Conservation (phyloP, 169 alveolate genomes). For the Perkinsus chesapeaki region DNA sequence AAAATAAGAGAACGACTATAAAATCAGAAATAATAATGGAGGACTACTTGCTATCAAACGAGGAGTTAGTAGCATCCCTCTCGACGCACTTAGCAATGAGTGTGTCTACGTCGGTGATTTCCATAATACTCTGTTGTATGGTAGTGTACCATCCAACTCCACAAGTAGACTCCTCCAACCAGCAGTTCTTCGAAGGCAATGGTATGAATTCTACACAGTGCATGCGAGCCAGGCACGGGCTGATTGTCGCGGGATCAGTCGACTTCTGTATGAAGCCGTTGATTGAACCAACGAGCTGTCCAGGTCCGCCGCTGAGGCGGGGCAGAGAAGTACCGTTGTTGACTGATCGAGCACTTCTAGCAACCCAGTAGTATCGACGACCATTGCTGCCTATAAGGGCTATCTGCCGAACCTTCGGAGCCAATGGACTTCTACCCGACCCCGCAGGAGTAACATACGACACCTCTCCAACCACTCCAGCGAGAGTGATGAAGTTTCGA, state of each 20-base stretch:
- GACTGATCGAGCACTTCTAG: not conserved
- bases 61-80: not conserved
- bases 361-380: not conserved
- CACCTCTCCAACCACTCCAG: not conserved
- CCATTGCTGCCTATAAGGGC: not conserved
- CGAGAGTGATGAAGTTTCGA: not conserved
- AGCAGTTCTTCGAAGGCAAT: not conserved
- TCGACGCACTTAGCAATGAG: not conserved
- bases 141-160: not conserved
- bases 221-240: not conserved
- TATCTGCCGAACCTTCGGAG: not conserved
- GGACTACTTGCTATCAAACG: not conserved
- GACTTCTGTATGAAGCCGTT: not conserved
- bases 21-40: not conserved
- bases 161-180: not conserved
- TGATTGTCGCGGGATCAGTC: not conserved
- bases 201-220: not conserved
- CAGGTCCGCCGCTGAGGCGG: not conserved
- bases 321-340: not conserved
- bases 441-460: not conserved
- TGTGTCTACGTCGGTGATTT: not conserved
- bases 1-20: not conserved
- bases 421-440: not conserved
- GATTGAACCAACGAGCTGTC: not conserved
- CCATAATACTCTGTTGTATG: not conserved